phyloP scores from a whole-genome alignment of 2,329 filamentous ascomycete genomes.

The Mycosphaerella sp. region DNA sequence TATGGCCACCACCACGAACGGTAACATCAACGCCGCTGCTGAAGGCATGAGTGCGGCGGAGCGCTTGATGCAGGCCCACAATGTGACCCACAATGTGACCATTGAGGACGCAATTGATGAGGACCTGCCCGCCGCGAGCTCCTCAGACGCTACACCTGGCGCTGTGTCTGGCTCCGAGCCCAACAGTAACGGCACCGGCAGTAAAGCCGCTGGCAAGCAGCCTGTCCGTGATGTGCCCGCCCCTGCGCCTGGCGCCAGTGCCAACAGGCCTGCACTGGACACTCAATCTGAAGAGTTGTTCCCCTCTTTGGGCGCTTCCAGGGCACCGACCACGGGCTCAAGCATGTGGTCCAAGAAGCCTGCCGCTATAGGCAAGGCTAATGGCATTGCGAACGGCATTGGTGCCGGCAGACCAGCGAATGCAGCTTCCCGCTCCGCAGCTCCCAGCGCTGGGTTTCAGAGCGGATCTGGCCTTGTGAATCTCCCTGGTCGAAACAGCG shows the following conservation, averaged over 20 bases:
- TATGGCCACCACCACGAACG: constrained; percentile 25
- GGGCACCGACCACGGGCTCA: constrained; percentile 56
- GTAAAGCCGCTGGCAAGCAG: constrained; percentile 64
- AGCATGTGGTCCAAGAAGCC: constrained; percentile 73
- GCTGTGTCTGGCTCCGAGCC: constrained; percentile 32
- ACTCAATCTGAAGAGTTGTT: constrained; percentile 87
- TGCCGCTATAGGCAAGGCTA: constrained; percentile 43
- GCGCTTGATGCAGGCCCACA: constrained; percentile 50
- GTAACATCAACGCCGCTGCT: constrained; percentile 20
- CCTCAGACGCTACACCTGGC: constrained; percentile 42
- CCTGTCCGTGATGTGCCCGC: constrained; percentile 47
- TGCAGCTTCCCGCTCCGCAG: constrained; percentile 53
- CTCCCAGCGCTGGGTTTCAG: constrained; percentile 43
- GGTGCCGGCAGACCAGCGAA: constrained; percentile 49
- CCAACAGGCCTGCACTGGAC: constrained; percentile 53
- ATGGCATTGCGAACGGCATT: constrained; percentile 44
- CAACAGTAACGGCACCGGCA: constrained; percentile 44
- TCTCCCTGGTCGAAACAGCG: constrained; percentile 76
- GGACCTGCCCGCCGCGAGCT: constrained; percentile 56
- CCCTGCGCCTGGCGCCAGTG: constrained; percentile 17
- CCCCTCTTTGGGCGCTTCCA: constrained; percentile 76
- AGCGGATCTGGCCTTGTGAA: constrained; percentile 49
- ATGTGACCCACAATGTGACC: constrained; percentile 55
- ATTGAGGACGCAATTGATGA: constrained; percentile 80
- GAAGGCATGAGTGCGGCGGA: constrained; percentile 46